Percentiles rank a stretch among this genome's conserved stretches.
Conservation (phyloP, 768 basidiomycete genomes). For the Suillus fuscotomentosus region DNA sequence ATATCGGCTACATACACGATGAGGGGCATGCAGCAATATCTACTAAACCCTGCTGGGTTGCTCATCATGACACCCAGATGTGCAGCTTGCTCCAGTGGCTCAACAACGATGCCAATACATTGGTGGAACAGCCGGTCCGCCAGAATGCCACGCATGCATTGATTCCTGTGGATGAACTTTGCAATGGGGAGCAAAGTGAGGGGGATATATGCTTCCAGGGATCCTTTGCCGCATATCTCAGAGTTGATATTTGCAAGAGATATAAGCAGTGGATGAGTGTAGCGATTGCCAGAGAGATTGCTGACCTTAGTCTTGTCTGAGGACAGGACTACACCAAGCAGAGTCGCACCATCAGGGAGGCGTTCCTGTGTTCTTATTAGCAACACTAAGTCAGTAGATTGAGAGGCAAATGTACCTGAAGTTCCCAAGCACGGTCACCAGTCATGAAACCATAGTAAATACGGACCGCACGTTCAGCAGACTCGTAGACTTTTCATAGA, state of each 20-base stretch:
- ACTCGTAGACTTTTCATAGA: conserved; percentile 14
- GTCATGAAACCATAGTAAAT: conserved; percentile 24
- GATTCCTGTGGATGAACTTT: conserved; percentile 11
- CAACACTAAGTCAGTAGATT: not conserved
- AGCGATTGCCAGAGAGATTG: conserved; percentile 1
- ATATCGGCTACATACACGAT: conserved; percentile 25
- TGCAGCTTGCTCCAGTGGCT: conserved; percentile 18
- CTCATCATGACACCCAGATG: conserved; percentile 18
- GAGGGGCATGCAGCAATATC: conserved; percentile 18
- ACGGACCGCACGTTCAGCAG: conserved; percentile 5
- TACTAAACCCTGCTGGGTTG: conserved; percentile 19
- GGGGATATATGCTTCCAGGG: conserved; percentile 16
- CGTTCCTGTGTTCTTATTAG: conserved; percentile 8
- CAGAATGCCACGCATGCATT: too few relatives aligned
- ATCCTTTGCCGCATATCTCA: conserved; percentile 12
- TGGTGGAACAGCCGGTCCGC: too few relatives aligned
- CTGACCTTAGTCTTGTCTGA: conserved; percentile 32
- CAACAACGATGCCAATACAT: too few relatives aligned
- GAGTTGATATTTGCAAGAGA: conserved; percentile 13
- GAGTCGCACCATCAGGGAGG: conserved; percentile 24
- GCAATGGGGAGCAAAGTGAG: not conserved
- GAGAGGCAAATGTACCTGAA: conserved; percentile 17
- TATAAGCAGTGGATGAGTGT: conserved; percentile 11
- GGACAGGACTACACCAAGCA: conserved; percentile 29
- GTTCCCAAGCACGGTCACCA: conserved; percentile 23